Evolutionary conservation across 306 rosid genomes (phyloP).

Genomic region (Sechiopsis laciniata): DNA sequence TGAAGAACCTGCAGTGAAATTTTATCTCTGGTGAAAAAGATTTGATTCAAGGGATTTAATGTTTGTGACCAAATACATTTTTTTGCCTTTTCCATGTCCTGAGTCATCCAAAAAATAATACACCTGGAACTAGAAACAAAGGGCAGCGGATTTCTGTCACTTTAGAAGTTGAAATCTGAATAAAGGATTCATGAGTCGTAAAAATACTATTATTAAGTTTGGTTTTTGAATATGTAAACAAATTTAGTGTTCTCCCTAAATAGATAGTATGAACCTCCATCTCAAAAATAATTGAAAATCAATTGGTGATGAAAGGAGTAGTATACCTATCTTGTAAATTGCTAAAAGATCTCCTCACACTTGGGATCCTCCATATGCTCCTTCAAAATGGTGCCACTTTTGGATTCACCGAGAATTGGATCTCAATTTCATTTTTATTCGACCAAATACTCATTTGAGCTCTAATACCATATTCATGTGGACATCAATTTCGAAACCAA

Average conservation of each 20-base stretch:
- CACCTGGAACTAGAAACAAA: neutral
- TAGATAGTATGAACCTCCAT: too few relatives aligned
- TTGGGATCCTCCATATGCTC: too few relatives aligned
- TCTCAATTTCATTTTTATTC: too few relatives aligned
- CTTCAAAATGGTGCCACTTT: too few relatives aligned
- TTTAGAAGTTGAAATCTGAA: neutral
- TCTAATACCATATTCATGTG: too few relatives aligned
- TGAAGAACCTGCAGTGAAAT: conserved; percentile 55
- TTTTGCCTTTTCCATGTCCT: neutral
- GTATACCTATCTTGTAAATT: too few relatives aligned
- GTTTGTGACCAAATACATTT: neutral
- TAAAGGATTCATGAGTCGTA: neutral
- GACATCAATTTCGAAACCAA: too few relatives aligned
- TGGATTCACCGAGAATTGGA: too few relatives aligned
- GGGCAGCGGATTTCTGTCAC: neutral
- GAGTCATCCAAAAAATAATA: neutral
- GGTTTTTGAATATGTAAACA: neutral
- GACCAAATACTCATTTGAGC: too few relatives aligned
- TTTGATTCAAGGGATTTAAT: neutral
- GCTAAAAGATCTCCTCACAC: too few relatives aligned
- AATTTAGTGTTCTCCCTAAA: neutral
- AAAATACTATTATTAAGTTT: neutral
- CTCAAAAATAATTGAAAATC: too few relatives aligned
- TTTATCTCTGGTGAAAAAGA: neutral
- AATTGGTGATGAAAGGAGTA: too few relatives aligned